Conservation (phyloP, 768 basidiomycete species). For the Lanmaoa pseudosensibilis region DNA sequence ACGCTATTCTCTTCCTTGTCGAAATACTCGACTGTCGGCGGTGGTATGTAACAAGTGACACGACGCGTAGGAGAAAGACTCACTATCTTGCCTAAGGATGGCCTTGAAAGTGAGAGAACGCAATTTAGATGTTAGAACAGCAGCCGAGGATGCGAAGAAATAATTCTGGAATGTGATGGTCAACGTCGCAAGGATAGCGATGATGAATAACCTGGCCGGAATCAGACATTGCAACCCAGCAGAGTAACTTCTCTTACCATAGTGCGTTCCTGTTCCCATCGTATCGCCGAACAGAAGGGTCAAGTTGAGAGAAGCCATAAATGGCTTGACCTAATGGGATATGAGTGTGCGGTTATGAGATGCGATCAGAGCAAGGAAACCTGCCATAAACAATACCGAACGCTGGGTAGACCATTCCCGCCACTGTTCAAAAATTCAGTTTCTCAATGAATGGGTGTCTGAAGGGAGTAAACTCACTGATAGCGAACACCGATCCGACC, state of each 20-base stretch:
- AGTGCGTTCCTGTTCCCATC: constrained; percentile 72
- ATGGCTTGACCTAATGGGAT: constrained; percentile 51
- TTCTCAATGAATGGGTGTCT: not conserved
- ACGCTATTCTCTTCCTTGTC: constrained; percentile 83
- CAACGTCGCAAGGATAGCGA: constrained; percentile 65
- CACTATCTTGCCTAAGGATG: constrained; percentile 85
- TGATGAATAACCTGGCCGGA: constrained; percentile 63
- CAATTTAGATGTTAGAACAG: constrained; percentile 66
- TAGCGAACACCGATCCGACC: constrained; percentile 55
- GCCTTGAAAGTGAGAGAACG: constrained; percentile 74
- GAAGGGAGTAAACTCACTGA: constrained; percentile 28
- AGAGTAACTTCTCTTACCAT: constrained; percentile 40
- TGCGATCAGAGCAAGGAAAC: not conserved
- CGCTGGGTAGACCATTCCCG: constrained; percentile 70
- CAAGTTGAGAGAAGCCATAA: constrained; percentile 49
- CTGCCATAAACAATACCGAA: constrained; percentile 66
- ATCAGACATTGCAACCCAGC: constrained; percentile 9
- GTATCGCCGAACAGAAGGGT: constrained; percentile 42
- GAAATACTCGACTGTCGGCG: constrained; percentile 70
- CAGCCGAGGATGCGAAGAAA: constrained; percentile 66
- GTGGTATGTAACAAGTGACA: not conserved
- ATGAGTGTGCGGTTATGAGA: not conserved
- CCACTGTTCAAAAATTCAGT: constrained; percentile 19
- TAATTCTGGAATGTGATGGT: constrained; percentile 70
- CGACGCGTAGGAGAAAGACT: constrained; percentile 15